A percentile compares a stretch with the other conserved stretches of the same genome.
phyloP scores from a whole-genome alignment of 768 basidiomycete genomes.

The Ephemerocybe angulata region DNA sequence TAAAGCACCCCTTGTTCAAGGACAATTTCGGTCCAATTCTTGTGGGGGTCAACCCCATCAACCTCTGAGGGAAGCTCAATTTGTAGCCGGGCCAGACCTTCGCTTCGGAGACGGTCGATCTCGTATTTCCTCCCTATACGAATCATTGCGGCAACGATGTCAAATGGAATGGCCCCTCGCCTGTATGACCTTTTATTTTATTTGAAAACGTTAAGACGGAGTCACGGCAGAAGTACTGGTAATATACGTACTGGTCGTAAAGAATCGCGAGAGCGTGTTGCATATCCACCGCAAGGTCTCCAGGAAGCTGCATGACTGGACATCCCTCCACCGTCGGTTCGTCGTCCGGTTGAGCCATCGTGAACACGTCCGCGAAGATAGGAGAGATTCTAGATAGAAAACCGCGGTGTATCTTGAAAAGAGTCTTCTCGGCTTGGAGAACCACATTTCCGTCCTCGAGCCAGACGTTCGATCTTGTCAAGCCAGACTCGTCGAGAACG shows the following conservation, averaged over 20 bases:
- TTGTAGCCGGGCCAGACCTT: not conserved
- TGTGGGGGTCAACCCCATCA: not conserved
- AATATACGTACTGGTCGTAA: not conserved
- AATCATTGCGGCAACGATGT: not conserved
- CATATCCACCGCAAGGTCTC: not conserved
- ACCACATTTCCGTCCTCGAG: constrained; percentile 14
- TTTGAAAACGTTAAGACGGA: too few species aligned
- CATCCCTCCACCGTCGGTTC: not conserved
- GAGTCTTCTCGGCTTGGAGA: constrained; percentile 6
- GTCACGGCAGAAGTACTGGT: too few species aligned
- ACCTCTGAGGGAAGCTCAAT: not conserved
- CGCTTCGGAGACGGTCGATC: not conserved
- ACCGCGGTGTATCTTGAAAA: constrained; percentile 10
- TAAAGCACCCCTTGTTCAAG: not conserved
- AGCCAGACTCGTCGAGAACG: not conserved
- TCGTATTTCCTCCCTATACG: not conserved
- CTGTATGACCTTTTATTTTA: too few species aligned
- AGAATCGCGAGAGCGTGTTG: not conserved
- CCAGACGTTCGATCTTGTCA: constrained; percentile 6
- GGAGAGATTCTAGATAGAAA: constrained; percentile 10
- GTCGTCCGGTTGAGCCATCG: not conserved
- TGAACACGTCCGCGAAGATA: constrained; percentile 10
- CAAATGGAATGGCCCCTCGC: constrained; percentile 15
- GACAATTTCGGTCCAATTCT: not conserved
- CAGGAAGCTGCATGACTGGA: not conserved